Conservation (phyloP, 768 basidiomycete species). For the Paxillus ammoniavirescens region DNA sequence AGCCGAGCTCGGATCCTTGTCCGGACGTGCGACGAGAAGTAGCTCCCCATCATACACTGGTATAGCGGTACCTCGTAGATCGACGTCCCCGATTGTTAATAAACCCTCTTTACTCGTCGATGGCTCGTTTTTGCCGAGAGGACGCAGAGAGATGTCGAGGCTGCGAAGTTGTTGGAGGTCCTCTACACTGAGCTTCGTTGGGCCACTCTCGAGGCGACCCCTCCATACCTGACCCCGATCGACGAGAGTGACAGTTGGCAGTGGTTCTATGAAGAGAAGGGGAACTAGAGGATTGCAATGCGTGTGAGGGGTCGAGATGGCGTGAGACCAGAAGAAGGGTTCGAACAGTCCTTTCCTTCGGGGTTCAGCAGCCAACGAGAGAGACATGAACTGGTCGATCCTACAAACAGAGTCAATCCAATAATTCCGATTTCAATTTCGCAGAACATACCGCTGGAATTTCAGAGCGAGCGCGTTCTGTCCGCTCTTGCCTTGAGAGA, state of each 20-base stretch:
- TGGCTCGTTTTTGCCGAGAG: slow-evolving; percentile 15
- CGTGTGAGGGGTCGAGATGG: slow-evolving; percentile 33
- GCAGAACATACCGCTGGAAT: slow-evolving; percentile 55
- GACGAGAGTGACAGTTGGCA: slow-evolving; percentile 65
- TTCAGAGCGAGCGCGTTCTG: slow-evolving; percentile 47
- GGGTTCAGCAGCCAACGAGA: slow-evolving; percentile 75
- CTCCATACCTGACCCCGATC: slow-evolving; percentile 65
- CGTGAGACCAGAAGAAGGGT: slow-evolving; percentile 69
- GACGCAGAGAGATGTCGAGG: slow-evolving; percentile 45
- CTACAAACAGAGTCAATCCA: slow-evolving; percentile 32
- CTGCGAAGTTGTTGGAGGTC: slow-evolving; percentile 60
- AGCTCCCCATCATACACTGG: slow-evolving; percentile 75
- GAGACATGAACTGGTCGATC: slow-evolving; percentile 74
- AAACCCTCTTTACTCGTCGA: slow-evolving; percentile 25
- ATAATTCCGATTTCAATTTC: background rate
- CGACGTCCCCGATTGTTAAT: slow-evolving; percentile 39
- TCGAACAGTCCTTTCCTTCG: slow-evolving; percentile 73
- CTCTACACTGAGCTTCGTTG: slow-evolving; percentile 43
- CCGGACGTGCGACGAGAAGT: slow-evolving; percentile 61
- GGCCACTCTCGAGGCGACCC: slow-evolving; percentile 66
- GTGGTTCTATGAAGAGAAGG: slow-evolving; percentile 71
- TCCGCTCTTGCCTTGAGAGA: slow-evolving; percentile 36
- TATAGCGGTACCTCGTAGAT: slow-evolving; percentile 66
- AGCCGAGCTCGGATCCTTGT: slow-evolving; percentile 41
- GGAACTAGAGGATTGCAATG: slow-evolving; percentile 55